Conservation (phyloP, 495 filamentous ascomycete genomes). For the Penicillium alfredii region DNA sequence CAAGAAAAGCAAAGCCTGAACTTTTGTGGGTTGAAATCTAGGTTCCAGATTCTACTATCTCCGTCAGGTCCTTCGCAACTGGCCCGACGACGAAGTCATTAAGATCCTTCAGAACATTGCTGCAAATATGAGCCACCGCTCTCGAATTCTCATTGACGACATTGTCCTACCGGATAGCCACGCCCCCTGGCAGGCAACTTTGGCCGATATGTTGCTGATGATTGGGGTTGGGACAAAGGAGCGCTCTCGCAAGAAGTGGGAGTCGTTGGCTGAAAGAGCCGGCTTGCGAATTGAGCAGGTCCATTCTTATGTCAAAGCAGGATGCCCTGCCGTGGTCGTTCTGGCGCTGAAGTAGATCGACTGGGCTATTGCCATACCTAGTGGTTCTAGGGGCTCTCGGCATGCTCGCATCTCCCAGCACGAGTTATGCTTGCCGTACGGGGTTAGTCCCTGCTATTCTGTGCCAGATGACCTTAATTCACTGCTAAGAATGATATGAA, state of each 20-base stretch:
- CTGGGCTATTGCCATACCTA: no score
- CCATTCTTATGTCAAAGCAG: constrained; percentile 25
- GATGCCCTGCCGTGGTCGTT: constrained; percentile 20
- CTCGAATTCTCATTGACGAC: constrained; percentile 38
- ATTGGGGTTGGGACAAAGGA: constrained; percentile 26
- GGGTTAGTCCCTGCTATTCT: no score
- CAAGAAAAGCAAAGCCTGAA: neutral
- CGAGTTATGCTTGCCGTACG: no score
- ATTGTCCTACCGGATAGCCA: constrained; percentile 31
- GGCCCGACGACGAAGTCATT: constrained; percentile 23
- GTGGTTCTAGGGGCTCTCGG: no score
- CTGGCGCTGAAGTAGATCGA: constrained; percentile 14
- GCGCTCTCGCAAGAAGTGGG: constrained; percentile 37
- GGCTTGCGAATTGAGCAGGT: constrained; percentile 41
- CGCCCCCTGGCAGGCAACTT: constrained; percentile 22
- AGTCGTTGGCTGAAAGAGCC: constrained; percentile 27
- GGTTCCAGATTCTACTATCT: constrained; percentile 41
- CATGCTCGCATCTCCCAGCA: no score
- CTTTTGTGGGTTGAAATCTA: constrained; percentile 10
- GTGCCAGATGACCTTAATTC: no score
- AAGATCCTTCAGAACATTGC: constrained; percentile 30
- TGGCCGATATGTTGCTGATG: constrained; percentile 38
- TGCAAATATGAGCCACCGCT: constrained; percentile 30
- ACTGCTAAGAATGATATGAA: no score
- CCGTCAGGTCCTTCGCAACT: constrained; percentile 39